Base-by-base conservation (phyloP, 805 yeast genomes). In the Saturnispora hagleri region DNA sequence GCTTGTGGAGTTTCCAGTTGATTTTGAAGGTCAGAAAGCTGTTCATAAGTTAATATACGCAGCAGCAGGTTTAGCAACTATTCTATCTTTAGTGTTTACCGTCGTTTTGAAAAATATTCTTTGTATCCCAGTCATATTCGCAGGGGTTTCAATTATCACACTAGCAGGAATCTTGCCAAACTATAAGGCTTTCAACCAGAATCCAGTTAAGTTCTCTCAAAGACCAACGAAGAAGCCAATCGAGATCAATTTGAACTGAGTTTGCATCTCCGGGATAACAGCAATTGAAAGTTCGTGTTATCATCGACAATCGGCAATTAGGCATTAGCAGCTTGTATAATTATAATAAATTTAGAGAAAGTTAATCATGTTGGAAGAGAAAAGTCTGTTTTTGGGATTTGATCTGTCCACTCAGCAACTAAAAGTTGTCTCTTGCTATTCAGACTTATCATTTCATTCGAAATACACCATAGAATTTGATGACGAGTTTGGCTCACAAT, bases 351-450 rank as follows among this genome's bases (percentile, higher is more conserved):
- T 5, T n/a, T 18, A 5, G 18, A 18, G 17, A 38, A 6, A 15
- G 9, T 28, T 48, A 34, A 47, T 24, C n/a, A 47, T 47, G 46
- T 47, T 53, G 43, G 33, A 40, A 24, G 26, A 48, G 41, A 53
- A 43, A 38, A 53, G 43, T 40, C 40, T 73, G 28, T 82, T 68
- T 61, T 66, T 86, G 54, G 97, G 97, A 1, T 80, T 89, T 60
- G 97, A 90, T 64, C 73, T 90, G 27, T 87, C 96, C 1, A 89
- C 97, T 15, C 97, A 89, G 64, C 96, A 89, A 62, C 69, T 90
- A 59, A 89, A 89, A 65, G 77, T 86, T 44, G 75, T 89, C 43
- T 82, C 84, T 26, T 78, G 86, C 33, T 71, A 80, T 62, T 74
- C 70, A 10, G 59, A 70, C 9, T 69, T 89, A 13, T 45, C 50